These are phyloP conservation scores for Rhodomyrtus tomentosa DNA, from an alignment of 345 rosid species.

Conservation along the genomic window DNA sequence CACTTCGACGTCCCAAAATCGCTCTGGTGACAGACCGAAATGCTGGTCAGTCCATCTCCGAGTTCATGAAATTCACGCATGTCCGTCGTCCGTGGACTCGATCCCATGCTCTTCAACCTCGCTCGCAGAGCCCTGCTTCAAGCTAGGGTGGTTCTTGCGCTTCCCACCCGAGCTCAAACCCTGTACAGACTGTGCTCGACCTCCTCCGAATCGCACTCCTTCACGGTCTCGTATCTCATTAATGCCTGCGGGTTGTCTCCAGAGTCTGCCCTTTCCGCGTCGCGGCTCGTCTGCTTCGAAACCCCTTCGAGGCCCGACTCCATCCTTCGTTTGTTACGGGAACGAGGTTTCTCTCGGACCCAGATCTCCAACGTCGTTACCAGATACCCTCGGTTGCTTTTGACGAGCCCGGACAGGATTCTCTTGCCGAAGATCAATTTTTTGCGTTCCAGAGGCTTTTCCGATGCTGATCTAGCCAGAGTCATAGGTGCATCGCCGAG, in stretches of 20 bases:
- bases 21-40: background rate
- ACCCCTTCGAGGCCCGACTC: slow-evolving; percentile 9
- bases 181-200: background rate
- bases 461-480: slow-evolving; percentile 4
- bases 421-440: slow-evolving; percentile 19
- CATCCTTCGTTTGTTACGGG: slow-evolving; percentile 1
- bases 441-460: slow-evolving; percentile 21
- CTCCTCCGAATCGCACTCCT: background rate
- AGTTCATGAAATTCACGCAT: background rate
- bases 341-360: slow-evolving; percentile 14
- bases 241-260: slow-evolving; percentile 20
- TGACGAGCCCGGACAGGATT: background rate
- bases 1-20: background rate
- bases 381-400: slow-evolving; percentile 1
- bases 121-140: background rate
- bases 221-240: slow-evolving; percentile 24
- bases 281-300: slow-evolving; percentile 3
- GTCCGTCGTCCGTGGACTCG: background rate
- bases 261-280: slow-evolving; percentile 8
- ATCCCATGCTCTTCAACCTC: background rate
- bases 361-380: slow-evolving; percentile 6
- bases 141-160: background rate
- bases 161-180: background rate
- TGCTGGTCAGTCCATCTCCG: background rate
- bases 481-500: background rate